Conservation (phyloP, 768 basidiomycete genomes). For the Guyanaporus albipodus region DNA sequence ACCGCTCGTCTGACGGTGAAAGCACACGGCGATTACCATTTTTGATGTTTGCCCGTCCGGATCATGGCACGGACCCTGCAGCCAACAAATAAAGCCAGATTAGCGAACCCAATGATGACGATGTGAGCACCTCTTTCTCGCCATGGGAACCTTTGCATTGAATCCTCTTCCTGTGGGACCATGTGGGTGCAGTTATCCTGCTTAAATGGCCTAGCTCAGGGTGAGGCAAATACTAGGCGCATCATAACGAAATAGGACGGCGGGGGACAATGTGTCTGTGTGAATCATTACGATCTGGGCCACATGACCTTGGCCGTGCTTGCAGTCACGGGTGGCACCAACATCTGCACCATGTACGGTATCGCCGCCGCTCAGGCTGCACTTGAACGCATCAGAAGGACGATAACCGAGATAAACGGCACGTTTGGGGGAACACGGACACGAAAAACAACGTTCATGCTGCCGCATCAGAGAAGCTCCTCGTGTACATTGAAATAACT, state of each 20-base stretch:
- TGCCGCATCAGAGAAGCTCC: conserved; percentile 37
- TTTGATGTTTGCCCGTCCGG: not conserved
- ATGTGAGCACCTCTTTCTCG: not conserved
- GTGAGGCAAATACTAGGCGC: no score
- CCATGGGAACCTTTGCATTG: not conserved
- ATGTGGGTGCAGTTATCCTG: no score
- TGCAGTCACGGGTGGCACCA: not conserved
- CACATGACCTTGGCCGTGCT: not conserved
- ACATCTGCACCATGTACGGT: not conserved
- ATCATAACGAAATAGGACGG: not conserved
- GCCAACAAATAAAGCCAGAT: not conserved
- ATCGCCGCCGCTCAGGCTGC: not conserved
- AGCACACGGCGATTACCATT: conserved; percentile 4
- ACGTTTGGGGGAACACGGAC: not conserved
- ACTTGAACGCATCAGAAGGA: no score
- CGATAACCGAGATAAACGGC: no score
- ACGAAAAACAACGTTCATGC: not conserved
- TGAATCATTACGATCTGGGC: not conserved
- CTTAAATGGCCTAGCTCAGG: no score
- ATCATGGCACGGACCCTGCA: conserved; percentile 6
- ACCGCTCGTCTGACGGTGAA: not conserved
- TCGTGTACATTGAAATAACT: conserved; percentile 55
- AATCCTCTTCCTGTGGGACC: no score
- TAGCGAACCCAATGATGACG: not conserved
- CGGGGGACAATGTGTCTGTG: not conserved